Conservation (phyloP, 805 yeast genomes). For the Schwanniomyces pseudopolymorphus region DNA sequence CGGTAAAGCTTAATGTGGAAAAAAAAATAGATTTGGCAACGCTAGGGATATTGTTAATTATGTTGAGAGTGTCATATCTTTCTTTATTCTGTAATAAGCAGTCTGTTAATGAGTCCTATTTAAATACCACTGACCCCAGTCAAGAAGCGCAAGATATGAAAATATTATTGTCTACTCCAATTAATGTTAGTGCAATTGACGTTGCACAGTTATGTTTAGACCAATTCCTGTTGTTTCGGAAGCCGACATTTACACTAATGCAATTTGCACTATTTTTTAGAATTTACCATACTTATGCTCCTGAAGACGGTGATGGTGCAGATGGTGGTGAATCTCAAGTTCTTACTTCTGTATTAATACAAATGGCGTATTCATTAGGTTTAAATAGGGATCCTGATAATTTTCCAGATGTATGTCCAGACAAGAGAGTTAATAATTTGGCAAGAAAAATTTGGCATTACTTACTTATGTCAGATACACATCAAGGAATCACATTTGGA, state of each 20-base stretch:
- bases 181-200: conserved; percentile 43
- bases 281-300: conserved; percentile 35
- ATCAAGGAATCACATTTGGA: conserved; percentile 49
- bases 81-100: conserved; percentile 35
- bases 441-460: conserved; percentile 62
- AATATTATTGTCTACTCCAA: conserved; percentile 46
- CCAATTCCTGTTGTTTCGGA: conserved; percentile 50
- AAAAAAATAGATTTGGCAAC: conserved; percentile 41
- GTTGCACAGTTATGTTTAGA: conserved; percentile 56
- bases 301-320: conserved; percentile 43
- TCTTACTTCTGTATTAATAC: conserved; percentile 26
- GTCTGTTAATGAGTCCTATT: conserved; percentile 25
- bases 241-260: conserved; percentile 27
- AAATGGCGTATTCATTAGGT: conserved; percentile 41
- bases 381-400: conserved; percentile 41
- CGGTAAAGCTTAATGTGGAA: conserved; percentile 27
- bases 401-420: conserved; percentile 19
- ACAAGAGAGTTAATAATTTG: conserved; percentile 37
- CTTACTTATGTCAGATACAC: conserved; percentile 45
- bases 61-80: conserved; percentile 42
- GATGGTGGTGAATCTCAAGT: conserved; percentile 38
- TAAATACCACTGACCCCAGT: conserved; percentile 21
- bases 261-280: conserved; percentile 30
- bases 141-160: conserved; percentile 24
- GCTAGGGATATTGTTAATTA: conserved; percentile 39